Conservation (phyloP, 441 rosid genomes). For the Croton setiger region DNA sequence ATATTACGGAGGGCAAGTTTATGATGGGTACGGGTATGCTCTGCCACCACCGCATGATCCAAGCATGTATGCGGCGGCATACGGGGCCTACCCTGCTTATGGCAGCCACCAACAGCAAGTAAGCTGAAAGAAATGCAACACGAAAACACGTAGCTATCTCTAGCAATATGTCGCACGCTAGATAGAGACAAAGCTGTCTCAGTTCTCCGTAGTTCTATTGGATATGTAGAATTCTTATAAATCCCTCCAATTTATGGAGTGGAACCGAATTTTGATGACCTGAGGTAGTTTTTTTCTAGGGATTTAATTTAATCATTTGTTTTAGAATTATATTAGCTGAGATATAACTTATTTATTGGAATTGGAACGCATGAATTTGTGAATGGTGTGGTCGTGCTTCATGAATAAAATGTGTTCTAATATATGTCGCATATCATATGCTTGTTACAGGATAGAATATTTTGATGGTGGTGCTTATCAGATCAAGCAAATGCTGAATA, state of each 20-base stretch:
- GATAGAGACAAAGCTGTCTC: constrained; percentile 32
- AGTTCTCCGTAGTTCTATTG: constrained; percentile 30
- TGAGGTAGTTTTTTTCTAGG: constrained; percentile 37
- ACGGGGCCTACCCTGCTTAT: constrained; percentile 75
- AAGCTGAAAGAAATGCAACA: constrained; percentile 49
- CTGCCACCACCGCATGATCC: constrained; percentile 67
- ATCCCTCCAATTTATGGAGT: constrained; percentile 42
- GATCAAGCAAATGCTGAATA: neutral
- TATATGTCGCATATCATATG: neutral
- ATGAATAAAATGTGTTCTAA: constrained; percentile 7
- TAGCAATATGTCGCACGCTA: constrained; percentile 28
- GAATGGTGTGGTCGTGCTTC: constrained; percentile 19
- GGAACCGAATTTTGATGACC: constrained; percentile 80
- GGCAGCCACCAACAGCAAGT: constrained; percentile 92
- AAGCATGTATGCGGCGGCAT: constrained; percentile 57
- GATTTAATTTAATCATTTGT: constrained; percentile 41
- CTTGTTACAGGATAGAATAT: neutral
- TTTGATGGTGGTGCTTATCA: neutral
- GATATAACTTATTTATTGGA: constrained; percentile 33
- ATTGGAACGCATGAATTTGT: constrained; percentile 32
- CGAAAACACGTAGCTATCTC: constrained; percentile 23
- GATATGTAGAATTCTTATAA: constrained; percentile 39
- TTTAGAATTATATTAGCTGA: constrained; percentile 28
- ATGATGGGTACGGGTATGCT: constrained; percentile 74
- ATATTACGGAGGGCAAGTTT: constrained; percentile 69